Evolutionary conservation across 1,284 basidiomycete genomes (phyloP).

Genomic region (Ganoderma resinaceum): DNA sequence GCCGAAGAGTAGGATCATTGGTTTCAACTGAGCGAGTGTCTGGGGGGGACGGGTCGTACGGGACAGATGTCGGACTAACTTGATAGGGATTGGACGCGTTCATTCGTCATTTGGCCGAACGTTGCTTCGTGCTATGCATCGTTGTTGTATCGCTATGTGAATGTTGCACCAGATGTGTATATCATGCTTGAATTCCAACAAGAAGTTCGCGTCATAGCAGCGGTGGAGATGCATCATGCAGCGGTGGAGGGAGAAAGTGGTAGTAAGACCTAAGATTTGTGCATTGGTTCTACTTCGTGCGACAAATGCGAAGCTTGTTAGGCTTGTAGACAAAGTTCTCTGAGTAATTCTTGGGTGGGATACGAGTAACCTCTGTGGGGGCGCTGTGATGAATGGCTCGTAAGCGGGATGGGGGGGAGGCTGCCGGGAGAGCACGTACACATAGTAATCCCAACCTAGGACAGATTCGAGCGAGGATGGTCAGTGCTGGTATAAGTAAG

Average conservation of each 20-base stretch:
- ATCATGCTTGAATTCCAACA: not conserved
- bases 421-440: conserved; percentile 53
- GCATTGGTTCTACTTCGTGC: conserved; percentile 82
- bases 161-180: conserved; percentile 7
- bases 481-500: not conserved
- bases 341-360: conserved; percentile 92
- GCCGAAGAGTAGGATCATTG: conserved; percentile 65
- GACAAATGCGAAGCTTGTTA: conserved; percentile 83
- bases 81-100: not conserved
- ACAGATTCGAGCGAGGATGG: conserved; percentile 8
- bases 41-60: not conserved
- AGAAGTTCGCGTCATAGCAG: not conserved
- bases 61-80: not conserved
- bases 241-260: not conserved
- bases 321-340: conserved; percentile 92
- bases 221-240: not conserved
- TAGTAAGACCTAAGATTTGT: not conserved
- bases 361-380: conserved; percentile 69
- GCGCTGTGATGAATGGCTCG: conserved; percentile 57
- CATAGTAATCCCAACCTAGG: conserved; percentile 76
- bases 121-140: conserved; percentile 17
- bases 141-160: conserved; percentile 25
- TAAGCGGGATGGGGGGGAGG: conserved; percentile 18
- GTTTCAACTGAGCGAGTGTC: conserved; percentile 38
- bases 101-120: not conserved